Conservation (phyloP, 208 protist species). For the Leishmania tropica region DNA sequence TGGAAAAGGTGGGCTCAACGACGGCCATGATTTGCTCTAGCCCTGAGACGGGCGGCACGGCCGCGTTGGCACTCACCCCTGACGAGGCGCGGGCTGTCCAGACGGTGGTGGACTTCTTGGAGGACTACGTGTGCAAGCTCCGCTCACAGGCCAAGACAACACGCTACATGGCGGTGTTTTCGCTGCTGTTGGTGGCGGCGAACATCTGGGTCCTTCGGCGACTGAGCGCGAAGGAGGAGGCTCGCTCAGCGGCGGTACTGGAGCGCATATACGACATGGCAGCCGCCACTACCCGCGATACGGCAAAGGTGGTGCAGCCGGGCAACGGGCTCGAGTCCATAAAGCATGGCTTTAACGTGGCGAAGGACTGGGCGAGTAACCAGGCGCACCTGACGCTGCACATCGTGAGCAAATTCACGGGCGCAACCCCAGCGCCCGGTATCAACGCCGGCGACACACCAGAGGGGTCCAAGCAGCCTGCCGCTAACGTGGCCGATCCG, state of each 20-base stretch:
- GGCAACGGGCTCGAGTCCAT: background rate
- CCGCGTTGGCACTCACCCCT: constrained; percentile 18
- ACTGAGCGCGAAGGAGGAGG: constrained; percentile 24
- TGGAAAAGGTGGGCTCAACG: constrained; percentile 12
- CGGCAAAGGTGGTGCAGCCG: background rate
- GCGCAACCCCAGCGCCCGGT: background rate
- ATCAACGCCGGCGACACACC: background rate
- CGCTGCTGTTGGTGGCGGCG: constrained; percentile 26
- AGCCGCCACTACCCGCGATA: background rate
- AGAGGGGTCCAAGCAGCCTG: background rate
- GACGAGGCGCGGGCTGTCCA: constrained; percentile 52
- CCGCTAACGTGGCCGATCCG: background rate
- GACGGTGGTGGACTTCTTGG: constrained; percentile 47
- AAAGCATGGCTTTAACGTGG: constrained; percentile 11
- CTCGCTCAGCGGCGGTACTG: constrained; percentile 38
- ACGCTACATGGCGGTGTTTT: constrained; percentile 41
- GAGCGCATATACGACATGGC: constrained; percentile 49
- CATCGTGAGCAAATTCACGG: background rate
- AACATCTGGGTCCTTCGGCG: constrained; percentile 39
- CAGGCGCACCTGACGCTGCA: background rate
- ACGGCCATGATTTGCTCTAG: background rate
- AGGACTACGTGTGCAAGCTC: constrained; percentile 42
- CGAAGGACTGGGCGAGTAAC: constrained; percentile 5
- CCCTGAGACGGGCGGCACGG: background rate
- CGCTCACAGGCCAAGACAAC: constrained; percentile 42